Evolutionary conservation across 257 asterid species (phyloP).

Genomic region (Prunella vulgaris): DNA sequence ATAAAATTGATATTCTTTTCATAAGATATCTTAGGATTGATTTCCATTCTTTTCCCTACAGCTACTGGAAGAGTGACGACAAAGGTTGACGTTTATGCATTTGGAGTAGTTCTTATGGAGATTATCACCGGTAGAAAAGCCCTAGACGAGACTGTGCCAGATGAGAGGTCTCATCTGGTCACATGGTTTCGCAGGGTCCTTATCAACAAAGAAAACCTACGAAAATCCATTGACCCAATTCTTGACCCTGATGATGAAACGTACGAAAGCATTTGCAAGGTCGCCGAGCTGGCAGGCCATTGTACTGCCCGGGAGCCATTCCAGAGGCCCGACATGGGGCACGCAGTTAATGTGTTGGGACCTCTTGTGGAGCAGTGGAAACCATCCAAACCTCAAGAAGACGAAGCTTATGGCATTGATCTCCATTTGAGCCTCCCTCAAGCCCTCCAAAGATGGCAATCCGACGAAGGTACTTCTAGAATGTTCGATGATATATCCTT

Average conservation of each 20-base stretch:
- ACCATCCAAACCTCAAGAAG: conserved; percentile 62
- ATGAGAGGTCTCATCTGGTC: conserved; percentile 79
- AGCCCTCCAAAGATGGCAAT: conserved; percentile 92
- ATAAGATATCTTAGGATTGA: not conserved
- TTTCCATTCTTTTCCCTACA: conserved; percentile 25
- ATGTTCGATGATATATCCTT: conserved; percentile 70
- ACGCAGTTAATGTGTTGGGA: conserved; percentile 79
- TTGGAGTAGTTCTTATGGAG: conserved; percentile 91
- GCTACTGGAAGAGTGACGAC: conserved; percentile 97
- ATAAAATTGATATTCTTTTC: not conserved
- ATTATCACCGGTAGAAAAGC: conserved; percentile 79
- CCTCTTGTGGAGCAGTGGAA: conserved; percentile 93
- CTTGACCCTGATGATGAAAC: conserved; percentile 77
- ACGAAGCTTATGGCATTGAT: conserved; percentile 57
- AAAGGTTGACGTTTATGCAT: conserved; percentile 88
- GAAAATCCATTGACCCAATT: conserved; percentile 58
- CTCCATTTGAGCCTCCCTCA: conserved; percentile 86
- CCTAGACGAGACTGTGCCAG: conserved; percentile 77
- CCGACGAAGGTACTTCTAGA: conserved; percentile 85
- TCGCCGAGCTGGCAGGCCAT: conserved; percentile 83
- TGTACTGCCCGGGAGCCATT: conserved; percentile 87
- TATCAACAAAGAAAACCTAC: conserved; percentile 68
- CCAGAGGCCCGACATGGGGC: conserved; percentile 99
- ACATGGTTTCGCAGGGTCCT: conserved; percentile 94
- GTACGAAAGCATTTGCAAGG: conserved; percentile 76